Evolutionary conservation across 2,329 filamentous ascomycete genomes (phyloP), one percentile per base, ranked within the genome.

Genomic region (Nothopassalora personata): DNA sequence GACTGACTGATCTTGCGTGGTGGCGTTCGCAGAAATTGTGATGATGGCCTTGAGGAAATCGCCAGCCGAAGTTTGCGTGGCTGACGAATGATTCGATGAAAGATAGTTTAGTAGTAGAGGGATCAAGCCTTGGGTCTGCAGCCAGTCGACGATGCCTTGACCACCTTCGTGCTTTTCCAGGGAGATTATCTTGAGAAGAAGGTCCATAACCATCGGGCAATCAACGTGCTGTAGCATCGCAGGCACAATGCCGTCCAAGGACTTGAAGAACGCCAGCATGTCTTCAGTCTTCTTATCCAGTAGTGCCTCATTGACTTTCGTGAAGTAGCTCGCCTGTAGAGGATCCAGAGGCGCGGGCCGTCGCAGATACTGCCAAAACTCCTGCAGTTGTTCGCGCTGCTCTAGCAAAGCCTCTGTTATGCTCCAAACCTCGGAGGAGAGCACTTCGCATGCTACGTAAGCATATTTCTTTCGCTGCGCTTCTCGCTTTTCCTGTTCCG

Each of bases 1-100:
- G 69, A 95, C 97, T n/a, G 93, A 94, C 72, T 97, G 92, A 70
- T 99, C 94, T 70, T 97, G 96, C 68, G 96, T 94, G 1, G 93
- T 97, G 3, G 94, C 94, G 71, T 99, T 99, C 61, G 94, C 94
- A 1, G 94, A 97, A 59, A 99, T 97, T 28, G 94, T 99, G 66
- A 99, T 97, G 71, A 99, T 97, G 46, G 94, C 94, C 74, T 99
- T 99, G 68, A 99, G 83, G 67, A 99, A 99, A 72, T 99, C 94
- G 47, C 94, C 94, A 0, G 94, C 94, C 0, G 94, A 95, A 0
- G 94, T 97, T 74, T 99, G 94, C 1, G 94, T 95, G 1, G 93
- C 90, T 73, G 91, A 90, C 63, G 86, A 89, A 70, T 95, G 86
- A 61, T 95, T 86, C 0, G 91, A 87, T 1, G 90, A 88, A 23